A percentile compares a stretch with the other conserved stretches of the same genome.
Evolutionary conservation across 1,139 yeast species (phyloP).

Genomic region (Arxiozyma heterogenica): DNA sequence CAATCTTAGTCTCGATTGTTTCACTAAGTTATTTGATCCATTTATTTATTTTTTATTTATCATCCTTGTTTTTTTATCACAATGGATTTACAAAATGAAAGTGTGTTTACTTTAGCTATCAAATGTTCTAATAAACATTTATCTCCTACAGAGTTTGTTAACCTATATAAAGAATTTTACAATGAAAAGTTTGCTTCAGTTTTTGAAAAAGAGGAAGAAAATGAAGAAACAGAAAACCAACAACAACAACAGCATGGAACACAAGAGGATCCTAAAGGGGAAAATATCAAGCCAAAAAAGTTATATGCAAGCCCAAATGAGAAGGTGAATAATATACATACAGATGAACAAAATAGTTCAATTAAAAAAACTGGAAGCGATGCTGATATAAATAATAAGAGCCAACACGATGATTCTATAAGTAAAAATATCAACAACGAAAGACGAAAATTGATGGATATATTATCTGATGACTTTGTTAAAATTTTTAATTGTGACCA

Average conservation of each 20-base stretch:
- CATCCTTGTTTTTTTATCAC: no score
- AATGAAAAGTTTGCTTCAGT: slow-evolving; percentile 21
- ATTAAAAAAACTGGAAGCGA: background rate
- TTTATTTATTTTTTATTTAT: no score
- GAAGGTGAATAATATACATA: background rate
- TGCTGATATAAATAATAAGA: background rate
- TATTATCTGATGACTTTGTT: slow-evolving; percentile 14
- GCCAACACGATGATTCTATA: background rate
- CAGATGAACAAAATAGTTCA: background rate
- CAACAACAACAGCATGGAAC: background rate
- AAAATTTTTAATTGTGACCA: slow-evolving; percentile 16
- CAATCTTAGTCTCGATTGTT: background rate
- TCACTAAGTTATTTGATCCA: background rate
- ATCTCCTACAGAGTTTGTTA: slow-evolving; percentile 24
- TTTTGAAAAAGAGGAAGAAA: slow-evolving; percentile 4
- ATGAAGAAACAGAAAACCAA: background rate
- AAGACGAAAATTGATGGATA: background rate
- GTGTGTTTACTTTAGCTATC: slow-evolving; percentile 19
- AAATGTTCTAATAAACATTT: slow-evolving; percentile 26
- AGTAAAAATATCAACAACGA: background rate
- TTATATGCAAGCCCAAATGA: background rate
- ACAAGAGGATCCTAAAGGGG: background rate
- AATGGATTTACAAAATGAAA: slow-evolving; percentile 10
- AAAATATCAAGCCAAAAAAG: no score
- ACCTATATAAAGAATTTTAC: slow-evolving; percentile 28